Evolutionary conservation across 108 stramenopile species (phyloP).

Genomic region (Epipyxis sp.): DNA sequence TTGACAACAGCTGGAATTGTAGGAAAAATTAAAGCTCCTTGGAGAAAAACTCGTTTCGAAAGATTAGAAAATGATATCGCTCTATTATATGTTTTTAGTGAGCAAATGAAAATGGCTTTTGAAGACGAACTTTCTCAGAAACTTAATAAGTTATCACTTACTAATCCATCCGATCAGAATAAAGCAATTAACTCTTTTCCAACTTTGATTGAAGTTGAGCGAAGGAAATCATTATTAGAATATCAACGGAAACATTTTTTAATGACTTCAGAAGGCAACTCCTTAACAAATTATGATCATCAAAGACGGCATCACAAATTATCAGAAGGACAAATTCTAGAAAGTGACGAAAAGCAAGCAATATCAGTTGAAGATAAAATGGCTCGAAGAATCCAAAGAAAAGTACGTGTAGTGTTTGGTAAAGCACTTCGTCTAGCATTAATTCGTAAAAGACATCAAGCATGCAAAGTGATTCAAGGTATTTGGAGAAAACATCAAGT

Average conservation of each 20-base stretch:
- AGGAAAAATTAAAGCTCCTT: slow-evolving; percentile 11
- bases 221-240: too few relatives aligned
- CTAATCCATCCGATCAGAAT: too few relatives aligned
- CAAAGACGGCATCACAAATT: not conserved
- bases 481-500: not conserved
- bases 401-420: not conserved
- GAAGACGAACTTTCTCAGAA: too few relatives aligned
- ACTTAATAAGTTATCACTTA: too few relatives aligned
- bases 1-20: not conserved
- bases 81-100: not conserved
- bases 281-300: too few relatives aligned
- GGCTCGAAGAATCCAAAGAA: not conserved
- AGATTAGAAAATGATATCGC: not conserved
- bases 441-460: not conserved
- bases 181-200: too few relatives aligned
- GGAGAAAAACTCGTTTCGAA: not conserved
- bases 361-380: not conserved
- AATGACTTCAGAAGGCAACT: too few relatives aligned
- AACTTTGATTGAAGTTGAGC: too few relatives aligned
- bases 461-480: not conserved
- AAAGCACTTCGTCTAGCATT: not conserved
- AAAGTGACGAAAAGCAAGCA: not conserved
- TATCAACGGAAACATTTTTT: too few relatives aligned
- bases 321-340: not conserved
- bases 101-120: not conserved